Conservation (phyloP, 208 protist species). For the Leishmania gerbilli region DNA sequence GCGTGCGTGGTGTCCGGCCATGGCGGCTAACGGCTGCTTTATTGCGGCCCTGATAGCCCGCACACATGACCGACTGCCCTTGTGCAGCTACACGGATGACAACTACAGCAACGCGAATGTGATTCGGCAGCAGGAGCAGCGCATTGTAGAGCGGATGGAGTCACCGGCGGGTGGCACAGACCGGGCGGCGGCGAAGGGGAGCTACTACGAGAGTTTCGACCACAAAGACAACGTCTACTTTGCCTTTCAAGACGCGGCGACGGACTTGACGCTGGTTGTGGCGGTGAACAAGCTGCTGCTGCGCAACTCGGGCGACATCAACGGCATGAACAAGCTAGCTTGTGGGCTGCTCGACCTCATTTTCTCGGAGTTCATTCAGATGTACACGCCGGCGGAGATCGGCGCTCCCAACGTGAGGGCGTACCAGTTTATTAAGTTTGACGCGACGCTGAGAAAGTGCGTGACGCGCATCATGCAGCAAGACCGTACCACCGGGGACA, state of each 20-base stretch:
- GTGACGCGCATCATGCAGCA: slow-evolving; percentile 70
- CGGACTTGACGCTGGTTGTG: slow-evolving; percentile 85
- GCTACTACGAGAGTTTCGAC: slow-evolving; percentile 92
- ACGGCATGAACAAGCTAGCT: slow-evolving; percentile 74
- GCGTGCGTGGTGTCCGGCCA: slow-evolving; percentile 8
- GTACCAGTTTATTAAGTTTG: slow-evolving; percentile 92
- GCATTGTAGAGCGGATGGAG: slow-evolving; percentile 85
- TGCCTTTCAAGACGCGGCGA: slow-evolving; percentile 87
- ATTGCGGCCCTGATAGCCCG: slow-evolving; percentile 87
- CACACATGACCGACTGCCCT: slow-evolving; percentile 77
- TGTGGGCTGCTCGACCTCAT: slow-evolving; percentile 83
- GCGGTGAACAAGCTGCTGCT: slow-evolving; percentile 90
- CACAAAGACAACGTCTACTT: slow-evolving; percentile 91
- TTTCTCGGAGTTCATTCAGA: slow-evolving; percentile 78
- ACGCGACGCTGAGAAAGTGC: slow-evolving; percentile 78
- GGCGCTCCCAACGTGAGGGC: slow-evolving; percentile 52
- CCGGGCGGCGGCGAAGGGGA: slow-evolving; percentile 50
- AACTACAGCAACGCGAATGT: slow-evolving; percentile 80
- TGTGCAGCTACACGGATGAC: slow-evolving; percentile 87
- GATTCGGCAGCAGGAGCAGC: slow-evolving; percentile 81
- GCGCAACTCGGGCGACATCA: slow-evolving; percentile 76
- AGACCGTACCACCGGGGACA: slow-evolving; percentile 54
- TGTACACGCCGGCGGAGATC: slow-evolving; percentile 63
- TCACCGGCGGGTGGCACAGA: slow-evolving; percentile 59
- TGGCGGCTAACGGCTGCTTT: slow-evolving; percentile 88